phyloP scores from a whole-genome alignment of 208 protist species.

The Polymyxa betae region DNA sequence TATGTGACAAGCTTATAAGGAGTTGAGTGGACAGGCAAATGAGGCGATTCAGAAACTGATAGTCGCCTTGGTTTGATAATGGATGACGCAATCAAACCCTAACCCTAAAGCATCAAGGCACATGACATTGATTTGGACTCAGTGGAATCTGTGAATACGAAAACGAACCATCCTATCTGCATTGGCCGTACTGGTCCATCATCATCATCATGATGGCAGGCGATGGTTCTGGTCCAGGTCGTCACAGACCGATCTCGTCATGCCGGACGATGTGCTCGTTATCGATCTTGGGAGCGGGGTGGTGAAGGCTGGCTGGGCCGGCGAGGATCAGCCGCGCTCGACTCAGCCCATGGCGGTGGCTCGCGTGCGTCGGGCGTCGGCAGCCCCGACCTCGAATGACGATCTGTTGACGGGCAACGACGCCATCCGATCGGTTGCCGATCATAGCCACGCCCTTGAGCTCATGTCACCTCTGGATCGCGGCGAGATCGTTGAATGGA shows the following conservation, averaged over 20 bases:
- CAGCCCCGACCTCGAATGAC: not conserved
- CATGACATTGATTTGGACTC: no score
- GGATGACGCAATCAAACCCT: no score
- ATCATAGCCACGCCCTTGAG: not conserved
- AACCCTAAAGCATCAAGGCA: no score
- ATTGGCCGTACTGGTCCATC: no score
- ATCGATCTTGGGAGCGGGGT: not conserved
- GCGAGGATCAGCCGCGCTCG: not conserved
- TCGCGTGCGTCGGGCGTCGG: not conserved
- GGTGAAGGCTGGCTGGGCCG: conserved; percentile 22
- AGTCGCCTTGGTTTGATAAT: no score
- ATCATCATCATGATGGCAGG: no score
- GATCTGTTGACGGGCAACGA: conserved; percentile 3
- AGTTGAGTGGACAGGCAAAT: no score
- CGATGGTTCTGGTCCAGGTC: no score
- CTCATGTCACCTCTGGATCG: not conserved
- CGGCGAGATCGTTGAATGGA: conserved; percentile 42
- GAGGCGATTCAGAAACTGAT: no score
- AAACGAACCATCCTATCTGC: no score
- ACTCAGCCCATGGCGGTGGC: not conserved
- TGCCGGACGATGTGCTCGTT: conserved; percentile 5
- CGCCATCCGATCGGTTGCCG: conserved; percentile 6
- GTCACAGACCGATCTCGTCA: not conserved
- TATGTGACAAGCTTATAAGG: no score
- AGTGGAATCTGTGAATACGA: no score